Percentiles rank a stretch among this genome's conserved stretches.
phyloP scores from a whole-genome alignment of 2,329 filamentous ascomycete species.

The Sporothrix inflata region DNA sequence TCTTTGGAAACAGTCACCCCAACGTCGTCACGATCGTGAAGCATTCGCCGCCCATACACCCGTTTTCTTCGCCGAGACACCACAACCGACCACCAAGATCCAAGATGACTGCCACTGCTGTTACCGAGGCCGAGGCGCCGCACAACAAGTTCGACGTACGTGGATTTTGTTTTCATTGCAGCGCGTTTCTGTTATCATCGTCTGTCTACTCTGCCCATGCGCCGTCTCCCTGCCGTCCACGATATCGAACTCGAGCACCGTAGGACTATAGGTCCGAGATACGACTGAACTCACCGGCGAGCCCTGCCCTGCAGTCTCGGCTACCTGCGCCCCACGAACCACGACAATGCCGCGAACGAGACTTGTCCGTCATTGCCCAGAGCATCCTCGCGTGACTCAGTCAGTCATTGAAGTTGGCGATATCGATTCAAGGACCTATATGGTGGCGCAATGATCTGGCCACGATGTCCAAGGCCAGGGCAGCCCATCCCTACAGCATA shows the following conservation, averaged over 20 bases:
- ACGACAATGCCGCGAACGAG: neutral
- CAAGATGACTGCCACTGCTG: conserved; percentile 23
- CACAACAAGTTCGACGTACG: conserved; percentile 30
- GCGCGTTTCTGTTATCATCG: neutral
- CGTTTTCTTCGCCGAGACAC: neutral
- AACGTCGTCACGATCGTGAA: conserved; percentile 10
- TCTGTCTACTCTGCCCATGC: neutral
- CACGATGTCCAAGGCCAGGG: no score
- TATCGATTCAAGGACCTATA: neutral
- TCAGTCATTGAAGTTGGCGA: neutral
- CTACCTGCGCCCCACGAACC: neutral
- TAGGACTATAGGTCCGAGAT: neutral
- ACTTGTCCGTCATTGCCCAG: no score
- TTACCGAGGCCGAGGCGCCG: conserved; percentile 25
- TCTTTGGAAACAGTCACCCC: conserved; percentile 6
- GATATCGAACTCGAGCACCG: neutral
- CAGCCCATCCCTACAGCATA: no score
- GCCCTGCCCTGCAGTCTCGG: neutral
- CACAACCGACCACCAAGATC: neutral
- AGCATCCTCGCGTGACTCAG: neutral
- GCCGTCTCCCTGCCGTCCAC: neutral
- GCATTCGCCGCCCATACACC: neutral
- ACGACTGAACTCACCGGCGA: neutral
- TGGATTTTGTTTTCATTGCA: neutral
- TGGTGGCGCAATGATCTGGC: no score